A percentile compares a stretch with the other conserved stretches of the same genome.
These are phyloP conservation scores for Nevesoporus exiguus DNA, from an alignment of 768 basidiomycete genomes.

Conservation along the genomic window DNA sequence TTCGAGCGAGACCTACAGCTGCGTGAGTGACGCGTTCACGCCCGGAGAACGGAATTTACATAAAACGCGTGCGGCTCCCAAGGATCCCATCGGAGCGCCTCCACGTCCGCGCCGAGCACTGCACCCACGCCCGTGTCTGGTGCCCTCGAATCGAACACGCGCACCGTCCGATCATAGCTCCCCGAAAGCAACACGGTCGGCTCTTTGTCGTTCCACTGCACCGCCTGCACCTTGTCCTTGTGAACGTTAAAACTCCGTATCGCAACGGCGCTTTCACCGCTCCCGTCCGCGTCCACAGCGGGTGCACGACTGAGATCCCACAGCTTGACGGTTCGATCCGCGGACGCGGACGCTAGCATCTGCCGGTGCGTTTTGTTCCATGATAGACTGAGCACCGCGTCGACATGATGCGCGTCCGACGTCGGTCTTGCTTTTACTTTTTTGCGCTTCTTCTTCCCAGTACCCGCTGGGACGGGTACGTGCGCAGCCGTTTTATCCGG, in stretches of 20 bases:
- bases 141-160: slow-evolving; percentile 88
- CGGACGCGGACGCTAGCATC: slow-evolving; percentile 86
- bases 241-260: slow-evolving; percentile 83
- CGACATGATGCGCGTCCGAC: slow-evolving; percentile 78
- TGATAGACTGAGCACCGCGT: slow-evolving; percentile 87
- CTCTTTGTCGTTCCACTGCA: slow-evolving; percentile 90
- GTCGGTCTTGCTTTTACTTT: slow-evolving; percentile 66
- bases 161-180: slow-evolving; percentile 92
- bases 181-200: slow-evolving; percentile 90
- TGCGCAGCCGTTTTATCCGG: slow-evolving; percentile 81
- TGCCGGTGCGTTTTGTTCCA: slow-evolving; percentile 94
- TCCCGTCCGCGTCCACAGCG: slow-evolving; percentile 44
- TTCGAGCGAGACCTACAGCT: slow-evolving; percentile 82
- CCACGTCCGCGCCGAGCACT: slow-evolving; percentile 86
- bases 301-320: slow-evolving; percentile 88
- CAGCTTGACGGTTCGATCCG: slow-evolving; percentile 93
- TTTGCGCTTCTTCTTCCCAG: slow-evolving; percentile 95
- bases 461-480: slow-evolving; percentile 75
- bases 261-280: slow-evolving; percentile 46
- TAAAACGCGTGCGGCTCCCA: slow-evolving; percentile 88
- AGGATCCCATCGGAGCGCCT: slow-evolving; percentile 93
- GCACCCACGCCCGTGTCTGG: slow-evolving; percentile 83
- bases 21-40: neutral
- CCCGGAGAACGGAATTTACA: slow-evolving; percentile 43
- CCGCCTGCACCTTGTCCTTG: slow-evolving; percentile 93